Base-by-base conservation (phyloP, 768 basidiomycete genomes). In the Boletus huronensis region DNA sequence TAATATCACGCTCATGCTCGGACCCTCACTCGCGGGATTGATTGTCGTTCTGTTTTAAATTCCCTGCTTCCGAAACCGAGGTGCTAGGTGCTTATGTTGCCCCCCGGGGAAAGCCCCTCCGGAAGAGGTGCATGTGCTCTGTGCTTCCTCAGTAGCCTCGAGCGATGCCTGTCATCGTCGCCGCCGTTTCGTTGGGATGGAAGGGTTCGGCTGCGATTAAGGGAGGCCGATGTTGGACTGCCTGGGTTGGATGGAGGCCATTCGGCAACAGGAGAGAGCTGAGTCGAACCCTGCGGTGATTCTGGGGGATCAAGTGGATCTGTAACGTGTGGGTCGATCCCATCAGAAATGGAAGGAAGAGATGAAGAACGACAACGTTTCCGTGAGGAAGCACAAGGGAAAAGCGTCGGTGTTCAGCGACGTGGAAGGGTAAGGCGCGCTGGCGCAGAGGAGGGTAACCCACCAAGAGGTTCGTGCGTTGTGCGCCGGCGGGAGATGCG, bases 141-240 rank as follows among this genome's bases (percentile, higher is more conserved):
- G 62, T 82, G 80, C 61, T 83, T 84, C 63, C 75, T 75, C 47
- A 82, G 67, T 23, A 82, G 67, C 53, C 76, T 70, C 34, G 70
- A 60, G 29, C 69, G 71, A 53, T 59, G 74, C 59, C 64, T 72
- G 46, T 72, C 75, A 17, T 80, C 74, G 48, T 73, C 70, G 53
- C 60, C 21, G 28, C 51, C 38, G 29, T 52, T 35, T 35, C 62
- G 58, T 21, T 63, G 64, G 13, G 52, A 68, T 59, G 88, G 88
- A 43, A 90, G 52, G 35, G 88, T 90, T 52, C 82, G 78, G 63
- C 88, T 87, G 25, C 88, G 77, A 46, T 73, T 75, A 14, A 72
- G 70, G 3, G 73, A 65, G 9, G 69, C 66, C 14, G 66, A 64
- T 35, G 64, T 72, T 47, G 67, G 68, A 38, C 61, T 73, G 28